Conservation (phyloP, 257 asterid genomes). For the Penstemon eatonii region DNA sequence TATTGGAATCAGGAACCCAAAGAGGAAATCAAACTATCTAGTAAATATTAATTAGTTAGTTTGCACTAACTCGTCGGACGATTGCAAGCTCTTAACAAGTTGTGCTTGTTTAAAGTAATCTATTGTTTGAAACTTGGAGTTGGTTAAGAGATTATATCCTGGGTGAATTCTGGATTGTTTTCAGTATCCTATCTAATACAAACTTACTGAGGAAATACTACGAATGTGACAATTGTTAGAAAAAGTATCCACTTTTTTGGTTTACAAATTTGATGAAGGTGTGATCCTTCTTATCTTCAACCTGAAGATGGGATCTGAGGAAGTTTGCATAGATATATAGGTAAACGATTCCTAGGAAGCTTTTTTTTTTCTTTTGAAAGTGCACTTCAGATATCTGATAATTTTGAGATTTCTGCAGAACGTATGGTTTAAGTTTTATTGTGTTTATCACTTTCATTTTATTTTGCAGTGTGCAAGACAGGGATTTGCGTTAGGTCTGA, state of each 20-base stretch:
- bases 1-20: neutral
- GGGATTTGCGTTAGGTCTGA: slow-evolving; percentile 92
- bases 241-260: neutral
- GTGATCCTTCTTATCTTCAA: slow-evolving; percentile 18
- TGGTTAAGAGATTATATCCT: slow-evolving; percentile 4
- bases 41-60: neutral
- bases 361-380: neutral
- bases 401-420: neutral
- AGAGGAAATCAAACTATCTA: neutral
- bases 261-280: neutral
- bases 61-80: neutral
- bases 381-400: neutral
- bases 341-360: neutral
- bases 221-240: too few relatives aligned
- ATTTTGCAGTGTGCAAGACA: slow-evolving; percentile 91
- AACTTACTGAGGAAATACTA: too few relatives aligned
- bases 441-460: neutral
- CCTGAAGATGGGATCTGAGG: neutral
- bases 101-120: neutral
- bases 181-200: neutral
- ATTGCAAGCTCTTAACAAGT: neutral
- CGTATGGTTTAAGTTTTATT: slow-evolving; percentile 16
- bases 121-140: neutral
- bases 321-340: neutral
- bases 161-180: neutral